phyloP scores from a whole-genome alignment of 108 stramenopile genomes.

The Cyclotella baltica region DNA sequence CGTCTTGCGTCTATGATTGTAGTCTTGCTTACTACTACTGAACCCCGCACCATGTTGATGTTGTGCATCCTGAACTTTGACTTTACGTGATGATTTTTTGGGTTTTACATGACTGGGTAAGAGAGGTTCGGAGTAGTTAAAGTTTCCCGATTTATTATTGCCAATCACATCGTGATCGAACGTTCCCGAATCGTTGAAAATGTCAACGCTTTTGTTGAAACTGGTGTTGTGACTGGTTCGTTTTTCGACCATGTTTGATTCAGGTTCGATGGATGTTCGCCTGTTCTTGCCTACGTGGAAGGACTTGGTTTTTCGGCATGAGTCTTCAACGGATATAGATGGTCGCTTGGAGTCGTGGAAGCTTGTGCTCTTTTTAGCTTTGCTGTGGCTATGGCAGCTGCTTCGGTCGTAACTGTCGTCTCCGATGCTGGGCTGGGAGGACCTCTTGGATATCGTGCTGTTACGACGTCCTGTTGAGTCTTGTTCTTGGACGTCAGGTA shows the following conservation, averaged over 20 bases:
- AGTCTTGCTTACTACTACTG: neutral
- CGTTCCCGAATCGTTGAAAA: slow-evolving; percentile 11
- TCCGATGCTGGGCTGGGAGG: slow-evolving; percentile 7
- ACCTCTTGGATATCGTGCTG: neutral
- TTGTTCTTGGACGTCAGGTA: slow-evolving; percentile 4
- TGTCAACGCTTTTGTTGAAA: slow-evolving; percentile 20
- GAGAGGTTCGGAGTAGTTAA: slow-evolving; percentile 17
- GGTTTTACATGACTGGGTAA: slow-evolving; percentile 7
- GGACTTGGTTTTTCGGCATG: slow-evolving; percentile 12
- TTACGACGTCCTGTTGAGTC: neutral
- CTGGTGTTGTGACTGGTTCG: neutral
- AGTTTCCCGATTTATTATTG: neutral
- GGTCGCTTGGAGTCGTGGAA: slow-evolving; percentile 4
- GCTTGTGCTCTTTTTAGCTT: neutral
- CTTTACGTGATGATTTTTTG: neutral
- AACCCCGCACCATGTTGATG: neutral
- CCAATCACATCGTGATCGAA: neutral
- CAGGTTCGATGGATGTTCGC: neutral
- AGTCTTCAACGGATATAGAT: slow-evolving; percentile 3
- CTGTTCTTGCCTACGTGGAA: neutral
- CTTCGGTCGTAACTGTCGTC: neutral
- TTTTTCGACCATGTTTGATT: neutral
- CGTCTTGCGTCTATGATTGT: neutral
- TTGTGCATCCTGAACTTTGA: neutral
- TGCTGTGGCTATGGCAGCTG: too few species aligned